phyloP scores from a whole-genome alignment of 306 rosid species.

The Pterocarpus santalinus region DNA sequence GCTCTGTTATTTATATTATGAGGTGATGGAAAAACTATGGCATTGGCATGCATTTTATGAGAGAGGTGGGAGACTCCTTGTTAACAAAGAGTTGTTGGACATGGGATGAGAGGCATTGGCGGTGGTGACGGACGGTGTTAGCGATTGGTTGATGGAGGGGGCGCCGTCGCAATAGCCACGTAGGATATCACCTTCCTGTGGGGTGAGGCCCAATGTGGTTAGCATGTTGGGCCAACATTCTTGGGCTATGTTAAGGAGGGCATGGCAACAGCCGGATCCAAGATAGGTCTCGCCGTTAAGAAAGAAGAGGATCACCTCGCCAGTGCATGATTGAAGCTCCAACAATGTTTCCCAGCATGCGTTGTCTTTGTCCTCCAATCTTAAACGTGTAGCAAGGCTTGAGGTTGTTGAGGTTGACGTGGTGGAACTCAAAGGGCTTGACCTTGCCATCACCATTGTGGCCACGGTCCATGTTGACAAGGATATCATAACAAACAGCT shows the following conservation, averaged over 20 bases:
- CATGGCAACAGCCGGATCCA: conserved; percentile 50
- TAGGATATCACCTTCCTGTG: conserved; percentile 40
- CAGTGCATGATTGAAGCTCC: conserved; percentile 29
- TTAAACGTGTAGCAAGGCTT: background rate
- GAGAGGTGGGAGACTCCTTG: background rate
- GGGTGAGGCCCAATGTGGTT: conserved; percentile 51
- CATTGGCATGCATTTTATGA: background rate
- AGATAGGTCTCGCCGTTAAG: conserved; percentile 38
- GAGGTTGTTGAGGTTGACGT: background rate
- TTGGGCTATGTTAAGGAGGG: conserved; percentile 42
- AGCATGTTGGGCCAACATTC: conserved; percentile 59
- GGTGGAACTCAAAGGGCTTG: background rate
- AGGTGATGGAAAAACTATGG: background rate
- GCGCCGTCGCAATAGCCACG: background rate
- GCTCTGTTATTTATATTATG: background rate
- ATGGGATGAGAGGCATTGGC: conserved; percentile 26
- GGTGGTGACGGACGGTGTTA: background rate
- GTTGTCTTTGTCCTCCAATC: conserved; percentile 19
- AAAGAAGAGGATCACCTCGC: conserved; percentile 33
- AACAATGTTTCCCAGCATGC: conserved; percentile 39
- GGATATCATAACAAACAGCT: conserved; percentile 2
- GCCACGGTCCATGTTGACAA: background rate
- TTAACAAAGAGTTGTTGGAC: background rate
- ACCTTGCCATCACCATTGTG: conserved; percentile 1
- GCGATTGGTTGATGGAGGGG: background rate